Conservation (phyloP, 2,329 filamentous ascomycete species). For the Ophiocordyceps camponoti-saundersi region DNA sequence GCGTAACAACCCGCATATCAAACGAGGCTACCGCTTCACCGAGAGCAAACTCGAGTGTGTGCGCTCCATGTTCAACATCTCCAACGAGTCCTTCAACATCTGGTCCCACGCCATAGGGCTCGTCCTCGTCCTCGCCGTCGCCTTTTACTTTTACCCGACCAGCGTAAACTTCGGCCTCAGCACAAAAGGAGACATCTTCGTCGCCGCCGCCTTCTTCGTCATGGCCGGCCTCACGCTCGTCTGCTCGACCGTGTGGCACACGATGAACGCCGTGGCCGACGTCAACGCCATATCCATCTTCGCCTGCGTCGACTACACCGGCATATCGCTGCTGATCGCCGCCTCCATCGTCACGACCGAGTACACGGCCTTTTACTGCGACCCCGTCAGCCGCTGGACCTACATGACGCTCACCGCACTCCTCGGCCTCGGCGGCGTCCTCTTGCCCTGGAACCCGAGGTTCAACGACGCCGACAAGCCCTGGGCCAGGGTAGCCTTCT, state of each 20-base stretch:
- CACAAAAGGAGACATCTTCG: conserved; percentile 74
- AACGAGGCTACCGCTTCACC: conserved; percentile 80
- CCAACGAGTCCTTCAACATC: conserved; percentile 94
- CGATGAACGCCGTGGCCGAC: conserved; percentile 92
- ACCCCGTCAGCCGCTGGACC: conserved; percentile 67
- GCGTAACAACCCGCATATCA: conserved; percentile 89
- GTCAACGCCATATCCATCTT: conserved; percentile 83
- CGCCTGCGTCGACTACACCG: conserved; percentile 95
- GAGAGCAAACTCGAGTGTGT: conserved; percentile 84
- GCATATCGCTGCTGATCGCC: conserved; percentile 86
- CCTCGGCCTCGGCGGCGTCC: conserved; percentile 72
- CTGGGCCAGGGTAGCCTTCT: conserved; percentile 85
- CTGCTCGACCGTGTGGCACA: conserved; percentile 95
- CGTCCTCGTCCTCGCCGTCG: conserved; percentile 71
- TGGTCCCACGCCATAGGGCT: conserved; percentile 90
- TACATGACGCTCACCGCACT: conserved; percentile 73
- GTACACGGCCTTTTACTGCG: conserved; percentile 97
- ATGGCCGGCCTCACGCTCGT: conserved; percentile 88
- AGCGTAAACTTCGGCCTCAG: conserved; percentile 75
- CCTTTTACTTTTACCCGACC: conserved; percentile 90
- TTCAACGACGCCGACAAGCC: conserved; percentile 91
- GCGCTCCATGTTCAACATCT: conserved; percentile 64
- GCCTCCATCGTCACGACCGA: conserved; percentile 96
- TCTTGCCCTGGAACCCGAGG: conserved; percentile 86
- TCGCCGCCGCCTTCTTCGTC: conserved; percentile 90